phyloP scores from a whole-genome alignment of 73 alveolate genomes.

The Tetrahymena thermophila region DNA sequence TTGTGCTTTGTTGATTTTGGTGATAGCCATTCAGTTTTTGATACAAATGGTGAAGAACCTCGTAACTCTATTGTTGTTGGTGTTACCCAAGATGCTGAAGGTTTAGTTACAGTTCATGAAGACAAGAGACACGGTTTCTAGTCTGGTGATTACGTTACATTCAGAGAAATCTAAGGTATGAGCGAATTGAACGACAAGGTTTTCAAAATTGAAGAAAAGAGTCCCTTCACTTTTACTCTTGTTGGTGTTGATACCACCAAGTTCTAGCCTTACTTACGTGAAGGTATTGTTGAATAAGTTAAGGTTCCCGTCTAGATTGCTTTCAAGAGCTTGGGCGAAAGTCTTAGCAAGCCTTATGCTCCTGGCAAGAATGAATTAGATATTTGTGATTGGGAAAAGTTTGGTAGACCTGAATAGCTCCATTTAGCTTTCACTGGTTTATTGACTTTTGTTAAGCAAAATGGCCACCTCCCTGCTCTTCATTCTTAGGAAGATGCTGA shows the following conservation, averaged over 20 bases:
- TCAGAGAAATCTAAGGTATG: conserved; percentile 97
- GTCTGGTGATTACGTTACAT: conserved; percentile 89
- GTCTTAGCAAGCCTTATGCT: conserved; percentile 66
- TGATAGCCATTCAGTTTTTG: conserved; percentile 57
- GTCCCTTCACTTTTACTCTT: conserved; percentile 32
- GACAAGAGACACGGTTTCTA: conserved; percentile 85
- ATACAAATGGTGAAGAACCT: conserved; percentile 96
- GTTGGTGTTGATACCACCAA: conserved; percentile 87
- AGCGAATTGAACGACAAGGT: conserved; percentile 79
- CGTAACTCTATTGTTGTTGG: conserved; percentile 78
- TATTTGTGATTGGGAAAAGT: conserved; percentile 72
- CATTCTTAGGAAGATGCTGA: conserved; percentile 59
- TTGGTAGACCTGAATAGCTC: conserved; percentile 83
- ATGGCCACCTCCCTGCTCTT: conserved; percentile 60
- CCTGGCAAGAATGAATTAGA: conserved; percentile 65
- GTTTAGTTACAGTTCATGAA: conserved; percentile 80
- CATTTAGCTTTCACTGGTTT: conserved; percentile 67
- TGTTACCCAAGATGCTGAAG: conserved; percentile 68
- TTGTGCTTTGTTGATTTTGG: conserved; percentile 95
- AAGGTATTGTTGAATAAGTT: conserved; percentile 92
- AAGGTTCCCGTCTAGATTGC: conserved; percentile 64
- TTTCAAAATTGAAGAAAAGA: conserved; percentile 52
- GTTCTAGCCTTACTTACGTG: conserved; percentile 79
- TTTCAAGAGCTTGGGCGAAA: conserved; percentile 49
- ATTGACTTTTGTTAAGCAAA: conserved; percentile 43